These are phyloP conservation scores for Diaporthe sp. DNA, from an alignment of 2,329 filamentous ascomycete species.

Conservation along the genomic window DNA sequence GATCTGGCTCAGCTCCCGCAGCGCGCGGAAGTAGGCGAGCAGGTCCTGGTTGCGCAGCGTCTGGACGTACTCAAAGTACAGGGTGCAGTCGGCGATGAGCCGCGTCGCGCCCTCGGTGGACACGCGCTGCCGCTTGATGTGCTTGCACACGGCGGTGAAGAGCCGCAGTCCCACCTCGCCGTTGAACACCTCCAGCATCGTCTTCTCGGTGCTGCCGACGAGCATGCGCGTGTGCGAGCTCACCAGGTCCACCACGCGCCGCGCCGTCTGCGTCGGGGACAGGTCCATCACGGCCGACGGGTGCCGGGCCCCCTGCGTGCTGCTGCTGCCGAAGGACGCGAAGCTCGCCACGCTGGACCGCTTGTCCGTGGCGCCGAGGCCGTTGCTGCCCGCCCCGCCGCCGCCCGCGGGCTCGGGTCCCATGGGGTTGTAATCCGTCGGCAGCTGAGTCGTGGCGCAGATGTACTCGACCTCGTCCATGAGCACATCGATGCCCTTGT, in stretches of 20 bases:
- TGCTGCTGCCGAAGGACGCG: constrained; percentile 32
- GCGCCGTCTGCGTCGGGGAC: constrained; percentile 83
- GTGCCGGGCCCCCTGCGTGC: constrained; percentile 48
- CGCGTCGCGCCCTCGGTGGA: constrained; percentile 90
- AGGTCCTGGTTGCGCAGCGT: constrained; percentile 86
- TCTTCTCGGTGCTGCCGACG: constrained; percentile 94
- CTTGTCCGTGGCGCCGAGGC: constrained; percentile 42
- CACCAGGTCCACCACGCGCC: constrained; percentile 84
- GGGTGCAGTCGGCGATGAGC: constrained; percentile 95
- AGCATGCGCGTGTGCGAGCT: constrained; percentile 93
- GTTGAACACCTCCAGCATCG: constrained; percentile 98
- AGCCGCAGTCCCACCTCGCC: constrained; percentile 94
- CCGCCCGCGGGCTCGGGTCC: constrained; percentile 45
- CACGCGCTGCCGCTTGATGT: constrained; percentile 94
- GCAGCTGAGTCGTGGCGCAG: constrained; percentile 85
- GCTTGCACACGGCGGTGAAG: constrained; percentile 93
- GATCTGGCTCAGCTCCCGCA: constrained; percentile 93
- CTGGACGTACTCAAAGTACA: constrained; percentile 87
- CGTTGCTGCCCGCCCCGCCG: constrained; percentile 36
- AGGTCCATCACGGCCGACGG: constrained; percentile 59
- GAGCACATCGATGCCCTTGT: constrained; percentile 97
- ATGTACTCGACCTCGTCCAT: constrained; percentile 99
- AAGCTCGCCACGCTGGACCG: constrained; percentile 33
- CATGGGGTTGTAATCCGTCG: constrained; percentile 89
- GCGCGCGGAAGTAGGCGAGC: constrained; percentile 88